Conservation (phyloP, 225 moss, liverwort and hornwort genomes). For the Asterella californica region DNA sequence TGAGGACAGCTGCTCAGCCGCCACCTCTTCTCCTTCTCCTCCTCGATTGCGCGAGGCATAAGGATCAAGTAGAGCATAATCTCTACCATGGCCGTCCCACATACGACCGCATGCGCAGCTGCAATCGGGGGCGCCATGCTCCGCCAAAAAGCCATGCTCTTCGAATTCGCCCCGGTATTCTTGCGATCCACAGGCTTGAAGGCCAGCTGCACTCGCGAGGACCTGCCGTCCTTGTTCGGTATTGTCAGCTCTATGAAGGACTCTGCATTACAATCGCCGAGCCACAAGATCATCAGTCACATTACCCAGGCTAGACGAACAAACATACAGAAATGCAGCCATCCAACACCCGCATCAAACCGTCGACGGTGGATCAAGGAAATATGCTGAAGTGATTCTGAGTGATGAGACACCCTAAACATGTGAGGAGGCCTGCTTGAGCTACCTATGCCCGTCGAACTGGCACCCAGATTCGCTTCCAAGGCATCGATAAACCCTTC, state of each 20-base stretch:
- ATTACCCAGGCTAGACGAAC: too few species aligned
- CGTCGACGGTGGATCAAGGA: too few species aligned
- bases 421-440: not conserved
- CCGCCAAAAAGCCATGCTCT: constrained; percentile 20
- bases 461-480: not conserved
- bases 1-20: not conserved
- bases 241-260: not conserved
- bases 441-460: not conserved
- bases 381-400: not conserved
- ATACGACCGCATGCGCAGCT: constrained; percentile 20
- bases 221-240: too few species aligned
- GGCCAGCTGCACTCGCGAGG: not conserved
- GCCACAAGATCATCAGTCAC: too few species aligned
- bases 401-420: not conserved
- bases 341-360: too few species aligned
- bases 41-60: not conserved
- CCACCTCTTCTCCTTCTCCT: too few species aligned
- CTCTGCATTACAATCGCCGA: not conserved
- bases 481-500: constrained; percentile 24
- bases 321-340: too few species aligned
- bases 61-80: constrained; percentile 16
- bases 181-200: constrained; percentile 4
- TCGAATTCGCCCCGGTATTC: not conserved
- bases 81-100: not conserved
- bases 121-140: constrained; percentile 15